Evolutionary conservation across 208 protist species (phyloP).

Genomic region (Crithidia sp.): DNA sequence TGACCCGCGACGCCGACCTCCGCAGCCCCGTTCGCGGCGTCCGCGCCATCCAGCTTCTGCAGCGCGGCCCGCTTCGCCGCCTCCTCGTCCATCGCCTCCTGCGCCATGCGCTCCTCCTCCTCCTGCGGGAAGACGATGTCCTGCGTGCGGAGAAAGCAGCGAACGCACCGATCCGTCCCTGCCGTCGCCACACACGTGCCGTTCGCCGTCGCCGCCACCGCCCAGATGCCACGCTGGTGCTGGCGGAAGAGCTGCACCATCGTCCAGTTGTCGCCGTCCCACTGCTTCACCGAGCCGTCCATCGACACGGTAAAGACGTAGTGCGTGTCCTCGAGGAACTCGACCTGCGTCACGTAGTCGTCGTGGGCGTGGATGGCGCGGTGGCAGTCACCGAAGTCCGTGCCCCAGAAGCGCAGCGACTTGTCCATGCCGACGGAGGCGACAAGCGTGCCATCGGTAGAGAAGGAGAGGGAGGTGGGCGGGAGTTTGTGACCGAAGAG

Average conservation of each 20-base stretch:
- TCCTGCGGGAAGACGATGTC: constrained; percentile 91
- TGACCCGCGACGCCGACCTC: constrained; percentile 81
- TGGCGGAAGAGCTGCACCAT: constrained; percentile 87
- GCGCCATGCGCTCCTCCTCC: constrained; percentile 85
- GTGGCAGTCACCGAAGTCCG: constrained; percentile 98
- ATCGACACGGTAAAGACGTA: constrained; percentile 97
- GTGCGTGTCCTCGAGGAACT: constrained; percentile 97
- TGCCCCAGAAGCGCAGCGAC: constrained; percentile 98
- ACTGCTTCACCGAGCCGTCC: constrained; percentile 96
- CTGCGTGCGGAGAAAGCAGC: constrained; percentile 84
- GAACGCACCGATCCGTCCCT: constrained; percentile 80
- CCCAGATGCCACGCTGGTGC: constrained; percentile 85
- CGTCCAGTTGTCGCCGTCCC: constrained; percentile 98
- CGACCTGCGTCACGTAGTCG: constrained; percentile 95
- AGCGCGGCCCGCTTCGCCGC: constrained; percentile 60
- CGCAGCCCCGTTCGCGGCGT: constrained; percentile 19
- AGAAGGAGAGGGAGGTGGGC: constrained; percentile 93
- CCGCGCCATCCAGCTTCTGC: constrained; percentile 49
- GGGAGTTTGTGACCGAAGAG: constrained; percentile 99
- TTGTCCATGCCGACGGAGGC: constrained; percentile 98
- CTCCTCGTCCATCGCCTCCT: constrained; percentile 91
- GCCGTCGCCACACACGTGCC: constrained; percentile 81
- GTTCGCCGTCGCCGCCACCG: constrained; percentile 67
- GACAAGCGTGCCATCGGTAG: constrained; percentile 92
- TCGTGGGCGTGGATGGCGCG: constrained; percentile 98